Percentiles rank a stretch among this genome's conserved stretches.
phyloP scores from a whole-genome alignment of 495 filamentous ascomycete species.

The Aspergillus ellipticus region DNA sequence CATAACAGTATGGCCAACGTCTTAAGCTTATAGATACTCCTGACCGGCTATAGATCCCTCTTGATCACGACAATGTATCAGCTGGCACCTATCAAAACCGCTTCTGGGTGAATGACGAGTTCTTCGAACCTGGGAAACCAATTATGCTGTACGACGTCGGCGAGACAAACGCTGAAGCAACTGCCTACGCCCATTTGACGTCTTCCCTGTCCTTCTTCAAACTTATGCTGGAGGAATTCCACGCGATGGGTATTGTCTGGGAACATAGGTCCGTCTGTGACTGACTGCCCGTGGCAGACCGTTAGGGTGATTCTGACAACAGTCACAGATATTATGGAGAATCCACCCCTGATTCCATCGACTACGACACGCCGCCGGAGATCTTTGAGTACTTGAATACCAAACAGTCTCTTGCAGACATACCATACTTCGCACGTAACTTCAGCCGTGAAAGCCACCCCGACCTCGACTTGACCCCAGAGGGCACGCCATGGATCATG shows the following conservation, averaged over 20 bases:
- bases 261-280: conserved; percentile 49
- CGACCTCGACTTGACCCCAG: conserved; percentile 39
- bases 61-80: conserved; percentile 40
- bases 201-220: conserved; percentile 41
- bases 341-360: conserved; percentile 46
- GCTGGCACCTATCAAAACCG: conserved; percentile 50
- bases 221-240: conserved; percentile 41
- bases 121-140: conserved; percentile 49
- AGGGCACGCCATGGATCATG: conserved; percentile 55
- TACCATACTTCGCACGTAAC: conserved; percentile 48
- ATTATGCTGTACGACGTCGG: conserved; percentile 53
- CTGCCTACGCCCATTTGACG: conserved; percentile 28
- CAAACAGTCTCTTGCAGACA: conserved; percentile 50
- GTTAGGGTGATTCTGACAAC: not conserved
- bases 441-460: conserved; percentile 37
- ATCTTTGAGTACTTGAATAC: conserved; percentile 47
- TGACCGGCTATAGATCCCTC: conserved; percentile 34
- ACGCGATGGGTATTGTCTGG: conserved; percentile 54
- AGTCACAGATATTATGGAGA: conserved; percentile 48
- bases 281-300: not conserved
- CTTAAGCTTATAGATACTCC: too few relatives aligned
- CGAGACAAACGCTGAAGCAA: conserved; percentile 34
- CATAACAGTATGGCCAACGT: conserved; percentile 20
- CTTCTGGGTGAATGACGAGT: conserved; percentile 50
- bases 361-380: conserved; percentile 41